Conservation (phyloP, 164 flowering plant species). For the Aristolochia contorta region DNA sequence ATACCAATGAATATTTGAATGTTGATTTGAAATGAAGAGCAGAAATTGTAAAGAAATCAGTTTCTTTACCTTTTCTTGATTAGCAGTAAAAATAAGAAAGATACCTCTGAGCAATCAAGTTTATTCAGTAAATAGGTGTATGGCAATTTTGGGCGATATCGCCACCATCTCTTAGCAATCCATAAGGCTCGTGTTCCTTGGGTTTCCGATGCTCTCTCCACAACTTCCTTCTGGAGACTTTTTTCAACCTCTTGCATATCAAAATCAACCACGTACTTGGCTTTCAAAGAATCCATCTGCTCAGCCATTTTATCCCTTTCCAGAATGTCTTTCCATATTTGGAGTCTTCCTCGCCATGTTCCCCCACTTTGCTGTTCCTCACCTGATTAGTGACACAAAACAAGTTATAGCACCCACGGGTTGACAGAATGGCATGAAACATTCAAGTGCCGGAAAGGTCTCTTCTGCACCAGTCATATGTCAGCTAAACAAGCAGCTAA, state of each 20-base stretch:
- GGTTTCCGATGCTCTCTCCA: conserved; percentile 37
- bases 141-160: conserved; percentile 93
- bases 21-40: too few species aligned
- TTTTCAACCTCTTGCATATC: conserved; percentile 96
- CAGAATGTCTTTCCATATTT: conserved; percentile 61
- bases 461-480: too few species aligned
- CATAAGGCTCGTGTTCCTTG: conserved; percentile 72
- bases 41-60: too few species aligned
- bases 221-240: conserved; percentile 79
- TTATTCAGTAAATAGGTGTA: conserved; percentile 90
- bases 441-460: too few species aligned
- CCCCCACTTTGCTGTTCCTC: conserved; percentile 27
- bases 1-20: too few species aligned
- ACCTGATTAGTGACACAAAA: conserved; percentile 16
- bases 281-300: conserved; percentile 46
- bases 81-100: background rate
- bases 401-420: too few species aligned
- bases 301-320: conserved; percentile 57
- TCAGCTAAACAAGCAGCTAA: too few species aligned
- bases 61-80: too few species aligned
- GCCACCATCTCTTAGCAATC: conserved; percentile 99
- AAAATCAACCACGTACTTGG: conserved; percentile 78
- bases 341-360: conserved; percentile 84
- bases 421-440: too few species aligned
- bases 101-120: conserved; percentile 85